Evolutionary conservation across 768 basidiomycete genomes (phyloP), one percentile per base, ranked within the genome.

Genomic region (Rhizopogon vinicolor): DNA sequence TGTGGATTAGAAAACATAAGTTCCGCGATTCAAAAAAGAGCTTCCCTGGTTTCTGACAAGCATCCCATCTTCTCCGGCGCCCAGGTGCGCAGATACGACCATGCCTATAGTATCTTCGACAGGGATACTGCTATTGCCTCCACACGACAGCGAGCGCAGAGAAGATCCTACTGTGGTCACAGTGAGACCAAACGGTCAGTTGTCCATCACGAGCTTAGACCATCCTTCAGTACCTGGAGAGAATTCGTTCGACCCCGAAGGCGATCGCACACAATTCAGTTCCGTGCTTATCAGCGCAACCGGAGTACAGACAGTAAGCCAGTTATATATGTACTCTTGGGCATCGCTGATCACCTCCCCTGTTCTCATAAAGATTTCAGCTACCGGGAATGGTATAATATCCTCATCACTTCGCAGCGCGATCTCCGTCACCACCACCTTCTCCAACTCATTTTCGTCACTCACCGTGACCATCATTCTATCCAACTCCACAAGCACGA

Each of bases 361-460:
- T 10, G 46, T 19, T 19, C 22, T 35, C 33, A 5, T 19, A 37
- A 35, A 18, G 10, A 64, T 61, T 4, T 56, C 68, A 41, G 29
- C 52, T 46, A 43, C 55, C 29, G 35, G 41, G 19, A 53, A 51
- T 12, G 33, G 44, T 7, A 16, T 44, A 31, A 57, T 63, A 22
- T 40, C 56, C 0, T 48, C 45, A 19, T 33, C 13, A 12, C 45
- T 31, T 7, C 46, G 53, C 10, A 58, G 63, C 16, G 16, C 28
- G 5, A 25, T 3, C 25, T 25, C 25, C n/a, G n/a, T n/a, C n/a
- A n/a, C n/a, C n/a, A n/a, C n/a, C 25, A 44, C 51, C 1, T 9
- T 12, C 22, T 22, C 33, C 5, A 10, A 35, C 12, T 52, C 51
- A 12, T 7, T 19, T 16, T 48, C 43, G 37, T 52, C 51, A 28